Evolutionary conservation across 169 alveolate genomes (phyloP).

Genomic region (Fabrea salina): DNA sequence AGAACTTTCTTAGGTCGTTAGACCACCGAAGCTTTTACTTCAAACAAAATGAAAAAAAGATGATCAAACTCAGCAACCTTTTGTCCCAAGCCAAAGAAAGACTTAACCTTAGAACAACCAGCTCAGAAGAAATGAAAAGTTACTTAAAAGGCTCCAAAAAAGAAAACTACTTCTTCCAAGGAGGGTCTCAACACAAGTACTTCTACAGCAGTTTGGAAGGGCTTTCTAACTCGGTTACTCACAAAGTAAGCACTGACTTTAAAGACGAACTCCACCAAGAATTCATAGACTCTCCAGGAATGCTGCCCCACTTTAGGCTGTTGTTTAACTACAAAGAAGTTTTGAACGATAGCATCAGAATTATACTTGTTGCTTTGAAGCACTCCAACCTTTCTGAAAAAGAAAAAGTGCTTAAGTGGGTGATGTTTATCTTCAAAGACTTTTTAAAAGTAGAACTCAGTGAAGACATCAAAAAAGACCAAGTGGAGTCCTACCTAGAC

Average conservation of each 20-base stretch:
- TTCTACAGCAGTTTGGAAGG: constrained; percentile 29
- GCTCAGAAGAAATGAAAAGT: neutral
- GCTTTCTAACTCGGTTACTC: constrained; percentile 8
- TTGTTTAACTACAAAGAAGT: neutral
- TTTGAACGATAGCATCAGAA: constrained; percentile 5
- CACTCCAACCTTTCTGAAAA: neutral
- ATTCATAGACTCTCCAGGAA: neutral
- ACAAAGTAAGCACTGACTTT: neutral
- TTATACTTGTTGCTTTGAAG: constrained; percentile 11
- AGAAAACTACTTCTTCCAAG: neutral
- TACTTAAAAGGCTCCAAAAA: neutral
- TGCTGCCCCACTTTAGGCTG: constrained; percentile 23
- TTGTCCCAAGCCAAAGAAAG: constrained; percentile 25
- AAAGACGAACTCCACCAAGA: constrained; percentile 4
- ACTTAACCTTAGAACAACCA: no score
- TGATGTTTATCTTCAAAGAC: neutral
- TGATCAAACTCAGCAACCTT: constrained; percentile 57
- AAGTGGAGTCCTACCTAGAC: constrained; percentile 9
- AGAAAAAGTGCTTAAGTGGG: neutral
- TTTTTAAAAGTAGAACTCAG: neutral
- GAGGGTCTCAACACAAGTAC: neutral
- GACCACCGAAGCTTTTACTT: constrained; percentile 82
- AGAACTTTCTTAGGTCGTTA: constrained; percentile 71
- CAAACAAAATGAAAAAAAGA: constrained; percentile 75
- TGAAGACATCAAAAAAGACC: neutral